phyloP scores from a whole-genome alignment of 768 basidiomycete genomes.

The Russula compacta region DNA sequence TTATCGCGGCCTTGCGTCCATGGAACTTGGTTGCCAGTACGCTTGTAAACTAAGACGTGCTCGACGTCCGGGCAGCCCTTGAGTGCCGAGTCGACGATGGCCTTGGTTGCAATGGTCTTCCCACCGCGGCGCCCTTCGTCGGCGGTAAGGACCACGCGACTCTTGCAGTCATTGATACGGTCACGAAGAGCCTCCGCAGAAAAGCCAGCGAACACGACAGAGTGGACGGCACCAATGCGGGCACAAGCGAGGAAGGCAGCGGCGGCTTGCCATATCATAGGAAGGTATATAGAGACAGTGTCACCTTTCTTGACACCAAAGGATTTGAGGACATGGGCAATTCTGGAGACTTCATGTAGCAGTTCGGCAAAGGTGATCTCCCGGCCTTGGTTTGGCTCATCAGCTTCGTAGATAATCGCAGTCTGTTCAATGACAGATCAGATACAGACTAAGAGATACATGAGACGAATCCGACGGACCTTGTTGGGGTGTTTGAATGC shows the following conservation, averaged over 20 bases:
- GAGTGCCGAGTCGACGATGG: slow-evolving; percentile 87
- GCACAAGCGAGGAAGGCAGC: slow-evolving; percentile 98
- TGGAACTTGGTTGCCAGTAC: slow-evolving; percentile 76
- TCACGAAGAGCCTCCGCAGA: slow-evolving; percentile 91
- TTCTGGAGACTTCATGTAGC: slow-evolving; percentile 75
- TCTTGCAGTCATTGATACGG: slow-evolving; percentile 81
- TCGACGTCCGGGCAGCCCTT: slow-evolving; percentile 78
- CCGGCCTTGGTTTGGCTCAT: slow-evolving; percentile 77
- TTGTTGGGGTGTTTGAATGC: slow-evolving; percentile 83
- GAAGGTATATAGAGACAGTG: slow-evolving; percentile 85
- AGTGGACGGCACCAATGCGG: slow-evolving; percentile 92
- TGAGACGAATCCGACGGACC: slow-evolving; percentile 28
- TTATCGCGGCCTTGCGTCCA: slow-evolving; percentile 80
- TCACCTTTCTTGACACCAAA: slow-evolving; percentile 94
- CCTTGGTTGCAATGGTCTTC: slow-evolving; percentile 89
- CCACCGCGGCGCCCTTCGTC: slow-evolving; percentile 94
- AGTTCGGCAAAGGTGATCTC: slow-evolving; percentile 78
- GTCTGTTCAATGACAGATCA: slow-evolving; percentile 36
- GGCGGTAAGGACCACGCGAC: slow-evolving; percentile 86
- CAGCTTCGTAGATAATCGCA: slow-evolving; percentile 97
- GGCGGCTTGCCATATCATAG: slow-evolving; percentile 93
- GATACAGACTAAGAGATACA: background rate
- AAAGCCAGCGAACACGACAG: slow-evolving; percentile 97
- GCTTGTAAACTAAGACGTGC: slow-evolving; percentile 80
- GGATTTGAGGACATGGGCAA: slow-evolving; percentile 87